These are phyloP conservation scores for Trichoderma lentiforme DNA, from an alignment of 2,329 filamentous ascomycete genomes.

Conservation along the genomic window DNA sequence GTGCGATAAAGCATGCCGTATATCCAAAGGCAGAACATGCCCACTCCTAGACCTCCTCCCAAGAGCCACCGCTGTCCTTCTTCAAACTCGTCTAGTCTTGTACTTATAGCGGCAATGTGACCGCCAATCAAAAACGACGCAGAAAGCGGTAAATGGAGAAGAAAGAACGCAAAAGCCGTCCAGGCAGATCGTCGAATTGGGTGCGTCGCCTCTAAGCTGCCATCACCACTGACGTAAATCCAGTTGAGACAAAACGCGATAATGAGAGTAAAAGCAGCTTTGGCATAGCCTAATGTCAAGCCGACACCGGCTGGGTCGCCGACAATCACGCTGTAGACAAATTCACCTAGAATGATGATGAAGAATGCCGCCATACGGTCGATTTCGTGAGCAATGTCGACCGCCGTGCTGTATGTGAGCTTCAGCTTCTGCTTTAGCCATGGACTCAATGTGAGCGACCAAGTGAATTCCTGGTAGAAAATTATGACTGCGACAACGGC, in stretches of 20 bases:
- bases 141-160: constrained; percentile 44
- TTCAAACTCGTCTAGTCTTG: constrained; percentile 38
- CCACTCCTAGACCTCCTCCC: constrained; percentile 44
- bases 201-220: constrained; percentile 41
- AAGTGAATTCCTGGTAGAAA: constrained; percentile 40
- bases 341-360: constrained; percentile 51
- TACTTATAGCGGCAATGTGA: constrained; percentile 42
- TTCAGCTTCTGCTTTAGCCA: constrained; percentile 41
- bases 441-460: constrained; percentile 44
- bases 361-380: constrained; percentile 50
- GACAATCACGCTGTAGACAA: constrained; percentile 47
- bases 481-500: constrained; percentile 42
- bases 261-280: constrained; percentile 46
- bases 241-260: constrained; percentile 51
- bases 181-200: constrained; percentile 43
- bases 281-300: constrained; percentile 40
- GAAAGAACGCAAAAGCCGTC: constrained; percentile 44
- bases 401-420: constrained; percentile 45
- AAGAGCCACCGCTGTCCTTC: constrained; percentile 46
- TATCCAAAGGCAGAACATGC: constrained; percentile 43
- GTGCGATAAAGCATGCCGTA: constrained; percentile 42
- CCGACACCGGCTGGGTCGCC: constrained; percentile 45
- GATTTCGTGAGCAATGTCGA: constrained; percentile 48
- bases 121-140: constrained; percentile 46
- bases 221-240: constrained; percentile 48